These are phyloP conservation scores for Penicillium herquei DNA, from an alignment of 495 filamentous ascomycete species.

Conservation along the genomic window DNA sequence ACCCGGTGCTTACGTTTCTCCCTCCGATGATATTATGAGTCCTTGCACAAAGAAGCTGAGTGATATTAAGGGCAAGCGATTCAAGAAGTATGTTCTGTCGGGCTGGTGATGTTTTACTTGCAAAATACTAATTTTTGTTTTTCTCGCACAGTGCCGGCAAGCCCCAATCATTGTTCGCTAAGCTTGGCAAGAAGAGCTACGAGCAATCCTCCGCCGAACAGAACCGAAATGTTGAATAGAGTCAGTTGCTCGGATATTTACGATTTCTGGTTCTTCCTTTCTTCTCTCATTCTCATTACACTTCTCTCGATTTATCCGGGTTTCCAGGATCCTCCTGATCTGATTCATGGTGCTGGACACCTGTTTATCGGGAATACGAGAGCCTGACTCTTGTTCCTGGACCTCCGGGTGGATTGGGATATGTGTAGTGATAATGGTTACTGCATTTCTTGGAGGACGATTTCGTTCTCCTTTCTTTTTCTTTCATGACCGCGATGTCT, in stretches of 20 bases:
- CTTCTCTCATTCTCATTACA: background rate
- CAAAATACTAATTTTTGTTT: too few species aligned
- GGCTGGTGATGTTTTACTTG: too few species aligned
- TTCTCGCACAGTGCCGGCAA: conserved; percentile 39
- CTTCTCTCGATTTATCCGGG: background rate
- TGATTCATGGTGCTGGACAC: too few species aligned
- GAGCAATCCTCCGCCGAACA: conserved; percentile 38
- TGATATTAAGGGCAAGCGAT: conserved; percentile 79
- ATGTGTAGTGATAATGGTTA: too few species aligned
- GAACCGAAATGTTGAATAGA: conserved; percentile 16
- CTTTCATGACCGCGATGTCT: conserved; percentile 29
- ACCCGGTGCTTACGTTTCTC: conserved; percentile 76
- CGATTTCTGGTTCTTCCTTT: background rate
- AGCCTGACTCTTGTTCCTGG: too few species aligned
- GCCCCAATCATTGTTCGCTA: conserved; percentile 48
- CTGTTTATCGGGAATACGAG: too few species aligned
- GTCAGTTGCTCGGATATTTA: background rate
- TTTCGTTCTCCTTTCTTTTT: conserved; percentile 8
- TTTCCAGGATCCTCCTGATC: too few species aligned
- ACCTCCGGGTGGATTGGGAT: too few species aligned
- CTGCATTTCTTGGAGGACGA: background rate
- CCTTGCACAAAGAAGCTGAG: conserved; percentile 89
- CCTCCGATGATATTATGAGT: conserved; percentile 88
- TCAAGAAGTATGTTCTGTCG: conserved; percentile 51
- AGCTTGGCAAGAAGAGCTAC: conserved; percentile 51